Evolutionary conservation across 495 filamentous ascomycete genomes (phyloP).

Genomic region (Neurospora intermedia): DNA sequence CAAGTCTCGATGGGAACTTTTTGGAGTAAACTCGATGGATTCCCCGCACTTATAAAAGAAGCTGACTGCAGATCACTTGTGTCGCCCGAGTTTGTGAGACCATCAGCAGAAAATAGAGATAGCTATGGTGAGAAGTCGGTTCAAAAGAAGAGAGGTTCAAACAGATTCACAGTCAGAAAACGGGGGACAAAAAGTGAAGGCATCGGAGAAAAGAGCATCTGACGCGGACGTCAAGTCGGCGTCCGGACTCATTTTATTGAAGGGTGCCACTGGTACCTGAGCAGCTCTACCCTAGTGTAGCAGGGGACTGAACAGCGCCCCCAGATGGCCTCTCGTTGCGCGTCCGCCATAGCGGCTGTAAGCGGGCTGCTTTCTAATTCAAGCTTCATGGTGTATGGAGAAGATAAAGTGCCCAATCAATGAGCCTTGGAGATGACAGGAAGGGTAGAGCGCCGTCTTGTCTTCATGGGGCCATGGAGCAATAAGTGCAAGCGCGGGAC

Average conservation of each 20-base stretch:
- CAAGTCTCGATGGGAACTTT: not conserved
- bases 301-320: not conserved
- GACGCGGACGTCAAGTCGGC: not conserved
- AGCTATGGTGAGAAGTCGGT: not conserved
- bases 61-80: not conserved
- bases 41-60: not conserved
- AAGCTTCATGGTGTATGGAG: constrained; percentile 1
- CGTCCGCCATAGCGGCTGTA: constrained; percentile 1
- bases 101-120: not conserved
- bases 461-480: constrained; percentile 1
- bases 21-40: not conserved
- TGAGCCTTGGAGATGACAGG: not conserved
- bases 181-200: not conserved
- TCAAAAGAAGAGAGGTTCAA: not conserved
- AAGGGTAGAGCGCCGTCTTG: not conserved
- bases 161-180: not conserved
- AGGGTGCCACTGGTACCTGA: not conserved
- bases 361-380: constrained; percentile 10
- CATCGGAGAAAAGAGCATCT: not conserved
- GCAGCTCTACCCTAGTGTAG: not conserved
- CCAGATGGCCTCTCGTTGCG: not conserved
- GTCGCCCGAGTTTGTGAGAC: not conserved
- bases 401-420: constrained; percentile 9
- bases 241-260: not conserved
- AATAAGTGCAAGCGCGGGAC: constrained; percentile 9